Evolutionary conservation across 805 yeast species (phyloP), one percentile per base, ranked within the genome.

Genomic region (Yarrowia sp.): DNA sequence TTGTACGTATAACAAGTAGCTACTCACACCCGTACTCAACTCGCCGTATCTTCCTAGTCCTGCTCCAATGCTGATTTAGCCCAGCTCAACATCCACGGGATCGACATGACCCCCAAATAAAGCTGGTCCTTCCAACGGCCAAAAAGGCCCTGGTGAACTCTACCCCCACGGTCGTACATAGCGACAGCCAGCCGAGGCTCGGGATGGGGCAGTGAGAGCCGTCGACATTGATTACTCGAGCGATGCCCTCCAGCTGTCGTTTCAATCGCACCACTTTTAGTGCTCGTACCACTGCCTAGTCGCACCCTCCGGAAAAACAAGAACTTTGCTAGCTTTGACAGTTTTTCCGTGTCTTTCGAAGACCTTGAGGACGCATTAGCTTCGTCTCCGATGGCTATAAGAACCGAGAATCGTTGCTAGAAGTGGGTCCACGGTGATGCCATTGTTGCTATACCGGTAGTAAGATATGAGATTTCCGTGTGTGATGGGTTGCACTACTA

Each of bases 91-190:
- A 24, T 40, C 49, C 49, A 44, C 15, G 49, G 49, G 56, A 52
- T 52, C 56, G 42, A 36, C 56, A 36, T 12, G 40, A 14, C 42
- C 40, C 56, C 56, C 56, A 52, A 52, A 13, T 52, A 52, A 52
- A 52, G 30, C 8, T 52, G 40, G 5, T n/a, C 7, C 15, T 10
- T 36, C 24, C n/a, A 52, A 52, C 56, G 56, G 56, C 56, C 24
- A 9, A 14, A 12, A 15, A 14, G 17, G 13, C 53, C 36, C 39
- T 49, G 39, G 4, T 12, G 24, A 52, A 52, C 56, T 52, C 56
- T 34, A 49, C 53, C 53, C 53, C 53, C 53, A 49, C 53, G 17
- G 53, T 15, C 30, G 30, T 24, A 24, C 30, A 24, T 24, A 24
- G 30, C 6, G 30, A 24, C 30, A 24, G 30, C 30, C 30, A 1